phyloP scores from a whole-genome alignment of 805 yeast species.

The Zygosaccharomyces gambellarensis region DNA sequence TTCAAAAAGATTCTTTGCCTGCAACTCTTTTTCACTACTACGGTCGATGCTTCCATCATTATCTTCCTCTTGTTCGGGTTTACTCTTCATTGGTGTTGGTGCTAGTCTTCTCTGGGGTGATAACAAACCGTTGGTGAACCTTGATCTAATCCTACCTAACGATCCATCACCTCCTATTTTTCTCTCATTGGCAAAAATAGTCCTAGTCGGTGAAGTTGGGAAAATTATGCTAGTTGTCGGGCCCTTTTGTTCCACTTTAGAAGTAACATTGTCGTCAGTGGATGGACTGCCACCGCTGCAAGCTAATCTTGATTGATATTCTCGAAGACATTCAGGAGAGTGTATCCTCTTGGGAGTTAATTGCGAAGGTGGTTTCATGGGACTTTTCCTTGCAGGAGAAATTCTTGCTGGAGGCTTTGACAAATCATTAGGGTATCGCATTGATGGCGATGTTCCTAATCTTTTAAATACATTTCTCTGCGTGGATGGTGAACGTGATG shows the following conservation, averaged over 20 bases:
- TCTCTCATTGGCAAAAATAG: slow-evolving; percentile 29
- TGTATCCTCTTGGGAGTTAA: slow-evolving; percentile 32
- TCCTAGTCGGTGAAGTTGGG: slow-evolving; percentile 30
- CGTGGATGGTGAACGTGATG: slow-evolving; percentile 3
- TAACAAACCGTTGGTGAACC: slow-evolving; percentile 26
- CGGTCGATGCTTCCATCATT: background rate
- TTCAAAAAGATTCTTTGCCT: slow-evolving; percentile 16
- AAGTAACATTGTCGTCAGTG: slow-evolving; percentile 7
- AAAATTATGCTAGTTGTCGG: slow-evolving; percentile 23
- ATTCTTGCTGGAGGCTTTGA: slow-evolving; percentile 25
- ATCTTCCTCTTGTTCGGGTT: background rate
- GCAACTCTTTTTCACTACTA: background rate
- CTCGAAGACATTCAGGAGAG: slow-evolving; percentile 21
- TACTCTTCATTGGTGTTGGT: background rate
- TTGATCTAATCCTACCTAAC: slow-evolving; percentile 25
- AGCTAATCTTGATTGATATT: slow-evolving; percentile 14
- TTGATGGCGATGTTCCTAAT: slow-evolving; percentile 26
- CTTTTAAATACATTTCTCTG: slow-evolving; percentile 23
- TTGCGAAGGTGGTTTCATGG: slow-evolving; percentile 17
- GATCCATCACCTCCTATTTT: slow-evolving; percentile 31
- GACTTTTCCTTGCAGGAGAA: slow-evolving; percentile 15
- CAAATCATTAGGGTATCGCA: slow-evolving; percentile 13
- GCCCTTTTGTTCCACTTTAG: slow-evolving; percentile 13
- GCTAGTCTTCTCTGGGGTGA: slow-evolving; percentile 20
- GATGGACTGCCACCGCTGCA: slow-evolving; percentile 32